A percentile compares a stretch with the other conserved stretches of the same genome.
phyloP scores from a whole-genome alignment of 352 stramenopile genomes.

The Plasmopara viticola region DNA sequence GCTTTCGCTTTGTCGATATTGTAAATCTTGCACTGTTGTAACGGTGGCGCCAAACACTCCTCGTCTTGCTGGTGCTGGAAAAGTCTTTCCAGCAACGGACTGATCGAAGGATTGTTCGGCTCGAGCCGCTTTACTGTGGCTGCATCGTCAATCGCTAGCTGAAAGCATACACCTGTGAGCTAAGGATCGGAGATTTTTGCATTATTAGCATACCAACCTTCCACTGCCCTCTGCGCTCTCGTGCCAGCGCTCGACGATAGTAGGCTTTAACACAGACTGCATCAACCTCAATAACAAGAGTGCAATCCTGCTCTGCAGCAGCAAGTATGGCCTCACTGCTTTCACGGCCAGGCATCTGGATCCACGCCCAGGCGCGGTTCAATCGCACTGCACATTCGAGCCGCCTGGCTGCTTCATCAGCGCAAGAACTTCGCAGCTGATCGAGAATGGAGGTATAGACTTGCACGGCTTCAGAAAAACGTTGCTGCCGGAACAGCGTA shows the following conservation, averaged over 20 bases:
- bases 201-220: slow-evolving; percentile 21
- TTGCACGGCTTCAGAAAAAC: slow-evolving; percentile 36
- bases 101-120: slow-evolving; percentile 33
- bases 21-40: slow-evolving; percentile 10
- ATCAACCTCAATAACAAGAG: slow-evolving; percentile 54
- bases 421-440: background rate
- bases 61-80: slow-evolving; percentile 7
- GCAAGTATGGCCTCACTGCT: slow-evolving; percentile 6
- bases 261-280: slow-evolving; percentile 83
- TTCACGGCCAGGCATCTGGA: slow-evolving; percentile 28
- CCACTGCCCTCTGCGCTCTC: slow-evolving; percentile 59
- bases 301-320: slow-evolving; percentile 68
- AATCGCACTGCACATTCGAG: slow-evolving; percentile 51
- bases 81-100: slow-evolving; percentile 18
- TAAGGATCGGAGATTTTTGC: background rate
- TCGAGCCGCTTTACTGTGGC: slow-evolving; percentile 25
- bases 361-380: slow-evolving; percentile 55
- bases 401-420: slow-evolving; percentile 7
- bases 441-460: slow-evolving; percentile 43
- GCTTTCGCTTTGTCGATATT: background rate
- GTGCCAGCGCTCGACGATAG: slow-evolving; percentile 79
- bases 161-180: background rate
- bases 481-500: slow-evolving; percentile 39
- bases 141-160: slow-evolving; percentile 35
- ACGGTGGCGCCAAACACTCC: slow-evolving; percentile 4